Evolutionary conservation across 768 basidiomycete genomes (phyloP).

Genomic region (Leccinum imitatum): DNA sequence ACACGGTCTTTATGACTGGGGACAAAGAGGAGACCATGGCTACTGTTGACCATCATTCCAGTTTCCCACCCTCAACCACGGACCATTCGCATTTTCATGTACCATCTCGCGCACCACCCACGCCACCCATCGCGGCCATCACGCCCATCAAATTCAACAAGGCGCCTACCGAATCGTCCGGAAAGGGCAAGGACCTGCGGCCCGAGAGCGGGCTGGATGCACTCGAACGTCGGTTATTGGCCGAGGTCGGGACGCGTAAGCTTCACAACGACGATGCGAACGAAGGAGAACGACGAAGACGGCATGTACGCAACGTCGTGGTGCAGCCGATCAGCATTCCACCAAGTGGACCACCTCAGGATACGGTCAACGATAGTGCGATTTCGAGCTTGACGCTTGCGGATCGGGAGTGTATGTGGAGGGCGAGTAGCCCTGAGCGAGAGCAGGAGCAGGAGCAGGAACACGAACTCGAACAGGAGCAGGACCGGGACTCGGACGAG

Average conservation of each 20-base stretch:
- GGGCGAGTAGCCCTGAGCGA: slow-evolving; percentile 12
- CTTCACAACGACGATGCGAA: slow-evolving; percentile 24
- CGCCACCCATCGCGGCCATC: slow-evolving; percentile 50
- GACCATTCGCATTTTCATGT: slow-evolving; percentile 6
- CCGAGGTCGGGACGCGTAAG: slow-evolving; percentile 70
- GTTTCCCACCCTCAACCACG: slow-evolving; percentile 14
- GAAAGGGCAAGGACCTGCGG: slow-evolving; percentile 20
- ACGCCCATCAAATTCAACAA: slow-evolving; percentile 36
- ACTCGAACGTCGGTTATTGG: slow-evolving; percentile 63
- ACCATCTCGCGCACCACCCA: slow-evolving; percentile 41
- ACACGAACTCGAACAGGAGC: slow-evolving; percentile 27
- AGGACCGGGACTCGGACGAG: slow-evolving; percentile 34
- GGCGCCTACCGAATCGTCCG: slow-evolving; percentile 29
- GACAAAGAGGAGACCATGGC: slow-evolving; percentile 4
- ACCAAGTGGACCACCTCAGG: slow-evolving; percentile 24
- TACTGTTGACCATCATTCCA: slow-evolving; percentile 1
- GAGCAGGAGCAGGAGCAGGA: slow-evolving; percentile 31
- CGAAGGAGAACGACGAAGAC: slow-evolving; percentile 12
- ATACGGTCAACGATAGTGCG: slow-evolving; percentile 42
- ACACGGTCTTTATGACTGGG: slow-evolving; percentile 31
- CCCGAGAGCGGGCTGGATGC: slow-evolving; percentile 67
- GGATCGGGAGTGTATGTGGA: slow-evolving; percentile 24
- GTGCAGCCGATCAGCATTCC: slow-evolving; percentile 42
- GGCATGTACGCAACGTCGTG: slow-evolving; percentile 39
- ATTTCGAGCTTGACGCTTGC: slow-evolving; percentile 48